Evolutionary conservation across 352 stramenopile species (phyloP), one percentile per base, ranked within the genome.

Genomic region (Globisporangium radiosum): DNA sequence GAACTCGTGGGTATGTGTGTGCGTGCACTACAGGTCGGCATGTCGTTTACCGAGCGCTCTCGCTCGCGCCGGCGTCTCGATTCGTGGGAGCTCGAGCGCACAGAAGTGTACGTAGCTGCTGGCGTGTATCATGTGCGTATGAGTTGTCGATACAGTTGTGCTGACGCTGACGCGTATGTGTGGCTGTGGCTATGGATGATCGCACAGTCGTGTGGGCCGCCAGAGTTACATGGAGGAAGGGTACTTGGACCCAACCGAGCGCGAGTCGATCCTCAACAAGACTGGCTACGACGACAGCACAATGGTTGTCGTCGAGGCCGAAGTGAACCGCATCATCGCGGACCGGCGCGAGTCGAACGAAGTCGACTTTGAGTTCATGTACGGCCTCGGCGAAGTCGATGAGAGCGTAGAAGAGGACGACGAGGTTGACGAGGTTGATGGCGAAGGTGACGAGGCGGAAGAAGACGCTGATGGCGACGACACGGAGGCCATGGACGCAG

Each of bases 221-320:
- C 76, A 93, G 56, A 91, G 72, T 61, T 93, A 93, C 64, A 93
- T 93, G 84, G 84, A 93, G 60, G 78, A 93, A 69, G 84, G 84
- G 0, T 93, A 91, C 68, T 59, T 93, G 57, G 80, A 93, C 62
- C 81, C 81, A 2, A 64, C 84, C 48, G 84, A 93, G 68, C 72
- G 84, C 50, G 84, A 87, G 54, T 58, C 73, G 52, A 93, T 93
- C 59, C 69, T 93, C 8, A 88, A 77, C 42, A 88, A 88, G 36
- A 81, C 81, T 36, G 84, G 84, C n/a, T 93, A 78, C 54, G 77
- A 81, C 17, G 76, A 88, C 53, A 75, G 79, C 11, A 74, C 76
- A 37, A 87, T 93, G 54, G 71, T 76, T 19, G 76, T 68, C n/a
- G 84, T 90, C 43, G 81, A 91, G 60, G 84, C 79, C 17, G 81